Conservation (phyloP, 2,329 filamentous ascomycete genomes). For the Rhexocercosporidium sp. region DNA sequence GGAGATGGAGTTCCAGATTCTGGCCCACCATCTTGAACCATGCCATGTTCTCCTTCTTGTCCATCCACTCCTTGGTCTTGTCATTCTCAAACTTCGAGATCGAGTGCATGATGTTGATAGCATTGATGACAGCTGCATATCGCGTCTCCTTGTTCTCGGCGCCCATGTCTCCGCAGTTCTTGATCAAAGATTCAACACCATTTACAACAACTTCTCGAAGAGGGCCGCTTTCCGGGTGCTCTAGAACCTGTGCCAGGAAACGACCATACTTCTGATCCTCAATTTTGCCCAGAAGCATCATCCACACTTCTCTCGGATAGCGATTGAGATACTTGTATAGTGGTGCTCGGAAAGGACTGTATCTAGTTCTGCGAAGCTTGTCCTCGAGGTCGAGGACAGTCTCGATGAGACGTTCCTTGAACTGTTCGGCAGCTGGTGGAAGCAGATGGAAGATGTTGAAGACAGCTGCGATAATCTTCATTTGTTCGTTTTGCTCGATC, state of each 20-base stretch:
- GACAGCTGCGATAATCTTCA: conserved; percentile 94
- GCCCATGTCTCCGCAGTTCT: conserved; percentile 66
- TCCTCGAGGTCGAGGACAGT: conserved; percentile 89
- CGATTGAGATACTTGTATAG: conserved; percentile 93
- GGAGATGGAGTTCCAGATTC: conserved; percentile 77
- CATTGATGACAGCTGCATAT: conserved; percentile 77
- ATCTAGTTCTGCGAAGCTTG: conserved; percentile 82
- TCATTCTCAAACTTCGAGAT: conserved; percentile 67
- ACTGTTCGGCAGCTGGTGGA: conserved; percentile 85
- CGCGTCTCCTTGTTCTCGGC: conserved; percentile 72
- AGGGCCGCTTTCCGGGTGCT: conserved; percentile 73
- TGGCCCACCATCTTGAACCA: conserved; percentile 73
- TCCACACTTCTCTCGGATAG: conserved; percentile 88
- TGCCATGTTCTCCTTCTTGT: conserved; percentile 63
- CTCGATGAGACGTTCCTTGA: conserved; percentile 88
- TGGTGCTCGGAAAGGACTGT: conserved; percentile 89
- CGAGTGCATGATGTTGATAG: conserved; percentile 83
- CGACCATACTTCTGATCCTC: conserved; percentile 88
- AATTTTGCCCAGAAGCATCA: conserved; percentile 77
- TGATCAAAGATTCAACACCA: conserved; percentile 75
- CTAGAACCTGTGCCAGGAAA: conserved; percentile 86
- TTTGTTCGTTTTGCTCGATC: conserved; percentile 88
- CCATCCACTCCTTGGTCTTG: conserved; percentile 72
- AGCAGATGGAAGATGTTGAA: conserved; percentile 98
- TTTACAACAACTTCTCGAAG: conserved; percentile 76